A percentile compares a stretch with the other conserved stretches of the same genome.
Conservation (phyloP, 441 rosid species). For the Gossypium trilobum region DNA sequence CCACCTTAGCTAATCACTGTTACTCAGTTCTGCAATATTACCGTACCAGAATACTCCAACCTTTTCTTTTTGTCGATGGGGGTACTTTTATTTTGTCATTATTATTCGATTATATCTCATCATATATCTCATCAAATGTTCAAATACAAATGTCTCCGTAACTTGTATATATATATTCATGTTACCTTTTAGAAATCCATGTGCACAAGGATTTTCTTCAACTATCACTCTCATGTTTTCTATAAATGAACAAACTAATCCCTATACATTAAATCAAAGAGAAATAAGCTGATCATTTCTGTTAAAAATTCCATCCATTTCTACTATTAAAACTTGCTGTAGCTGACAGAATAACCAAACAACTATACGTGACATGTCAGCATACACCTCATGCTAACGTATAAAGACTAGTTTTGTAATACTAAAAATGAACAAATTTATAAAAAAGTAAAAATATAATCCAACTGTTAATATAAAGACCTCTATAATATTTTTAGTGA, state of each 20-base stretch:
- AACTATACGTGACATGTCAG: no score
- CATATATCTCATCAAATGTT: background rate
- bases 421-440: no score
- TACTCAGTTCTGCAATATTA: background rate
- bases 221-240: background rate
- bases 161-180: background rate
- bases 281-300: no score
- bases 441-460: no score
- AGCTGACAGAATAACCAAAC: no score
- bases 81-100: background rate
- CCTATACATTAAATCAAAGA: no score
- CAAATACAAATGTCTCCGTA: background rate
- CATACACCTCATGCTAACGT: no score
- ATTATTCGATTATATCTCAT: background rate
- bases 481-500: background rate
- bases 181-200: slow-evolving; percentile 4
- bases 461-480: no score
- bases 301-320: no score
- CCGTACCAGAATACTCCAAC: background rate
- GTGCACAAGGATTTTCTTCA: slow-evolving; percentile 28
- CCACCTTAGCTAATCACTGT: background rate
- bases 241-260: no score
- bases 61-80: background rate
- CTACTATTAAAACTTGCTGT: no score
- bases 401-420: no score